phyloP scores from a whole-genome alignment of 768 basidiomycete genomes.

The Xerocomellus chrysenteron region DNA sequence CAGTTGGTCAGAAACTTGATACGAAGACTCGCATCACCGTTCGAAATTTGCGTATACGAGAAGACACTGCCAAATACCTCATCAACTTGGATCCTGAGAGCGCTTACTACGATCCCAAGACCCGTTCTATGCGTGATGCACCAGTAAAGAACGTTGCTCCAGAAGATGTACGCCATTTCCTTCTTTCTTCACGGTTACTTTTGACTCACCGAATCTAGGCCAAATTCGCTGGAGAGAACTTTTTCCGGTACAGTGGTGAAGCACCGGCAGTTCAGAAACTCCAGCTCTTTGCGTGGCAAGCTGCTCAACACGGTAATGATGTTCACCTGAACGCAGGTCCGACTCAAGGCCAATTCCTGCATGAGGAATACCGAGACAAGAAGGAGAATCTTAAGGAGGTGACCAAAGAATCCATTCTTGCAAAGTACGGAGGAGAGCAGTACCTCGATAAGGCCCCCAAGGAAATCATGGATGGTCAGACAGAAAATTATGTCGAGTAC shows the following conservation, averaged over 20 bases:
- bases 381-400: constrained; percentile 89
- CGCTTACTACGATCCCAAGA: constrained; percentile 99
- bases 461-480: constrained; percentile 93
- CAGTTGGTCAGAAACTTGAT: constrained; percentile 96
- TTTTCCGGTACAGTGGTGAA: constrained; percentile 87
- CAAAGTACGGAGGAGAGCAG: constrained; percentile 91
- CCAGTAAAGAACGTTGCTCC: constrained; percentile 71
- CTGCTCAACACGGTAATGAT: constrained; percentile 88
- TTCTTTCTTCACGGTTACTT: neutral
- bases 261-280: constrained; percentile 89
- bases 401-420: constrained; percentile 85
- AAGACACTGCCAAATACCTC: constrained; percentile 98
- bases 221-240: constrained; percentile 95
- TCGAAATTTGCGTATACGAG: constrained; percentile 95
- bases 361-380: constrained; percentile 88
- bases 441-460: constrained; percentile 88
- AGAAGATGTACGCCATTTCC: constrained; percentile 71
- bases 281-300: constrained; percentile 97
- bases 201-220: constrained; percentile 46
- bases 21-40: constrained; percentile 98
- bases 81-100: constrained; percentile 94
- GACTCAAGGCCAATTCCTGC: constrained; percentile 90
- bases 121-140: constrained; percentile 98
- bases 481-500: constrained; percentile 97
- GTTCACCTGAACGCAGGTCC: constrained; percentile 96